Base-by-base conservation (phyloP, 306 rosid genomes). In the Cucurbita moschata region DNA sequence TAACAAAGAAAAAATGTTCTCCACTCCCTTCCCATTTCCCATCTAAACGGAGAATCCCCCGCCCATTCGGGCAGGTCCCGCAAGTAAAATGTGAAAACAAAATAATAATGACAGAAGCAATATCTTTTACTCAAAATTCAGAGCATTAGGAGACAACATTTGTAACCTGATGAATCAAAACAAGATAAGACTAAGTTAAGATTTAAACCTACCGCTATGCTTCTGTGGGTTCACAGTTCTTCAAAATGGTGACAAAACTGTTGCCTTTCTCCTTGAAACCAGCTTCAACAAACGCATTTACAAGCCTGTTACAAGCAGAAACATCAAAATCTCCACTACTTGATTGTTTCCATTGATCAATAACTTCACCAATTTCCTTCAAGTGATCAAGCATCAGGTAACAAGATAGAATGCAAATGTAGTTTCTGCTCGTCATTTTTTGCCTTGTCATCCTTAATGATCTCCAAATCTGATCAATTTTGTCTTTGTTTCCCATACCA, bases 341-440 rank as follows among this genome's bases (percentile, higher is more conserved):
- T 49, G 98, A 86, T 77, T 87, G 89, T 79, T 73, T 89, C 98
- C 98, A 94, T 57, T 82, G 95, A 77, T 90, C 97, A 76, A 94
- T 82, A 69, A 90, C 85, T 78, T 87, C 91, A 35, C 80, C 89
- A 11, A 72, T 90, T 81, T 87, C 98, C 79, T 85, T 84, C 77
- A 71, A 62, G 44, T 89, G 85, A 49, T 87, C 92, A 52, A 89
- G 90, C 81, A 94, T 86, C 75, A 90, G 75, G 87, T 94, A 94
- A 4, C 96, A 89, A 57, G 95, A 88, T 75, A 94, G 77, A 18
- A 87, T 55, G 68, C 92, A 94, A 39, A 83, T 77, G 59, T 89
- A 90, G 71, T 85, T 90, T 79, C 97, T 87, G 80, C 89, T 80
- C n/a, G 83, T 81, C 97, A 94, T 89, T 85, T 88, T 90, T 75